These are phyloP conservation scores for Phytophthora meadii DNA, from an alignment of 352 stramenopile species.

Conservation along the genomic window DNA sequence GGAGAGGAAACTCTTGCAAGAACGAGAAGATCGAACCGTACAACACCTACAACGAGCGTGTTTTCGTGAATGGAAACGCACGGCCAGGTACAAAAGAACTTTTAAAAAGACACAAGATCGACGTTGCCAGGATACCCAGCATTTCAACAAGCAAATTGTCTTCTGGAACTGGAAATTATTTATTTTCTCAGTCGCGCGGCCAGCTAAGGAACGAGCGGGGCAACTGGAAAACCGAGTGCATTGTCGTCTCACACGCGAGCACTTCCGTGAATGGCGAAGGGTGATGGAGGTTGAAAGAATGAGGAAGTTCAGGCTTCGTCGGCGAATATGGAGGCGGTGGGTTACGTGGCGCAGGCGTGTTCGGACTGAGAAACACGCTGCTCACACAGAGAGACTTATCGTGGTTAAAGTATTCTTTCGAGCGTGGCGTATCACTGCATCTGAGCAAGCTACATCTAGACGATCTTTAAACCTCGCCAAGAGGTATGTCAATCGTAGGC, in stretches of 20 bases:
- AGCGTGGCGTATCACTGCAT: constrained; percentile 51
- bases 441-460: constrained; percentile 42
- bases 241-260: not conserved
- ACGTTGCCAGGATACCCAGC: constrained; percentile 30
- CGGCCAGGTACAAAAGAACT: constrained; percentile 26
- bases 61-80: constrained; percentile 40
- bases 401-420: constrained; percentile 42
- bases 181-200: constrained; percentile 45
- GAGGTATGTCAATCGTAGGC: constrained; percentile 65
- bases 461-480: constrained; percentile 62
- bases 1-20: constrained; percentile 13
- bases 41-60: constrained; percentile 24
- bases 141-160: constrained; percentile 24
- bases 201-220: constrained; percentile 20
- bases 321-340: constrained; percentile 52
- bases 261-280: constrained; percentile 42
- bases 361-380: constrained; percentile 28
- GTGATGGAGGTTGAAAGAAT: constrained; percentile 35
- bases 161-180: constrained; percentile 68
- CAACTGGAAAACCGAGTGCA: constrained; percentile 16
- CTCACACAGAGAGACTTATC: constrained; percentile 25
- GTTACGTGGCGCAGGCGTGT: constrained; percentile 18
- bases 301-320: constrained; percentile 23
- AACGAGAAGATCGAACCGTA: constrained; percentile 7
- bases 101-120: constrained; percentile 28